Conservation (phyloP, 2,329 filamentous ascomycete genomes). For the Ophiobolus disseminans region DNA sequence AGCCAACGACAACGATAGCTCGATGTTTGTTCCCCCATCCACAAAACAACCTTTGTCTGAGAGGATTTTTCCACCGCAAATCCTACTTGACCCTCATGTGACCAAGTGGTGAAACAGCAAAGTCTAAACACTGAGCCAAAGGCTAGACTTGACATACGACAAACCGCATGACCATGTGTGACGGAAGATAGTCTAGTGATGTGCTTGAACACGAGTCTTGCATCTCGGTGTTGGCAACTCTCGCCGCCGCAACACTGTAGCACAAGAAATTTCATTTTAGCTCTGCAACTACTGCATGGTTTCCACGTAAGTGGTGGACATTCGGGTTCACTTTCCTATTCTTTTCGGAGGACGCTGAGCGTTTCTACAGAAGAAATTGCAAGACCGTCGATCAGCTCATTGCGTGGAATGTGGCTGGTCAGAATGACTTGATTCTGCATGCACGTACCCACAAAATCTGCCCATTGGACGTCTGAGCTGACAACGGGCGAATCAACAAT, state of each 20-base stretch:
- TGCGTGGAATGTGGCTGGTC: neutral
- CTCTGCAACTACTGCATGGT: neutral
- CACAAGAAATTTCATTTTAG: neutral
- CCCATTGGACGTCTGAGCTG: neutral
- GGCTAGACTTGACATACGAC: neutral
- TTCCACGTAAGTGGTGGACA: neutral
- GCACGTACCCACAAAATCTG: neutral
- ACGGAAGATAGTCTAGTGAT: neutral
- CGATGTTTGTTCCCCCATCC: neutral
- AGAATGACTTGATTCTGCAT: neutral
- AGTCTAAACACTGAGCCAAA: slow-evolving; percentile 1
- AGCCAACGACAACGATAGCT: neutral
- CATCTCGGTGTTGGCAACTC: neutral
- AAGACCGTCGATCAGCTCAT: neutral
- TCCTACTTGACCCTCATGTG: slow-evolving; percentile 1
- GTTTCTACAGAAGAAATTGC: neutral
- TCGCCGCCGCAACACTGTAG: neutral
- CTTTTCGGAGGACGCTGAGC: no score
- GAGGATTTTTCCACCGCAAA: slow-evolving; percentile 3
- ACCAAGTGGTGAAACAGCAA: slow-evolving; percentile 5
- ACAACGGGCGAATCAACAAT: neutral
- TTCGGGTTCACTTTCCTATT: neutral
- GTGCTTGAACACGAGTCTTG: neutral
- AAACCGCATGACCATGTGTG: neutral
- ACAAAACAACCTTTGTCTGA: slow-evolving; percentile 3